Evolutionary conservation across 2,329 filamentous ascomycete genomes (phyloP).

Genomic region (Neofusicoccum umdonicola): DNA sequence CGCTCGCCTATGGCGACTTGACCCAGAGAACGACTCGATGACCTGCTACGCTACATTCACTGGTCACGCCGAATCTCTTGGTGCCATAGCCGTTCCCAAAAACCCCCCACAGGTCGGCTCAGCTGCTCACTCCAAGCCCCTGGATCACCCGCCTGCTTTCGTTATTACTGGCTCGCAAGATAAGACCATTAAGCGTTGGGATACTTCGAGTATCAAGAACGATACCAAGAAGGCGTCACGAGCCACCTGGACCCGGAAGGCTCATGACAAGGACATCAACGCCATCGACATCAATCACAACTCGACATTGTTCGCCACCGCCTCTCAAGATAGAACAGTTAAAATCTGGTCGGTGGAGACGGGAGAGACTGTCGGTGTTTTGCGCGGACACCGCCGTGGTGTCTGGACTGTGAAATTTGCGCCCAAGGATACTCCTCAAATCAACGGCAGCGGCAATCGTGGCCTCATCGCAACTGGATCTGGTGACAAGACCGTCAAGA

Average conservation of each 20-base stretch:
- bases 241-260: conserved; percentile 84
- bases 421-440: conserved; percentile 68
- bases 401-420: conserved; percentile 96
- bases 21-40: conserved; percentile 71
- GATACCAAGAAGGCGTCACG: conserved; percentile 56
- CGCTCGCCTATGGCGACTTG: conserved; percentile 84
- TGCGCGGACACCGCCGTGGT: conserved; percentile 88
- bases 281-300: conserved; percentile 77
- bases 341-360: conserved; percentile 94
- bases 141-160: conserved; percentile 78
- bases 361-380: conserved; percentile 85
- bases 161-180: conserved; percentile 92
- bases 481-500: conserved; percentile 91
- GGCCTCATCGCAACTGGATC: conserved; percentile 86
- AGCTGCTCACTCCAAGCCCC: conserved; percentile 67
- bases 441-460: conserved; percentile 59
- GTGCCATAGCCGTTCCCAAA: conserved; percentile 81
- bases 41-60: conserved; percentile 79
- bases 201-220: conserved; percentile 44
- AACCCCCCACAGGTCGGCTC: conserved; percentile 65
- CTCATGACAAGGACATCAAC: conserved; percentile 98
- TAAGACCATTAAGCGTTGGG: conserved; percentile 92
- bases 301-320: conserved; percentile 84
- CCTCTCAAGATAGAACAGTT: conserved; percentile 92
- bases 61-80: conserved; percentile 90